phyloP scores from a whole-genome alignment of 208 protist genomes.

The Trypanosoma caninum region DNA sequence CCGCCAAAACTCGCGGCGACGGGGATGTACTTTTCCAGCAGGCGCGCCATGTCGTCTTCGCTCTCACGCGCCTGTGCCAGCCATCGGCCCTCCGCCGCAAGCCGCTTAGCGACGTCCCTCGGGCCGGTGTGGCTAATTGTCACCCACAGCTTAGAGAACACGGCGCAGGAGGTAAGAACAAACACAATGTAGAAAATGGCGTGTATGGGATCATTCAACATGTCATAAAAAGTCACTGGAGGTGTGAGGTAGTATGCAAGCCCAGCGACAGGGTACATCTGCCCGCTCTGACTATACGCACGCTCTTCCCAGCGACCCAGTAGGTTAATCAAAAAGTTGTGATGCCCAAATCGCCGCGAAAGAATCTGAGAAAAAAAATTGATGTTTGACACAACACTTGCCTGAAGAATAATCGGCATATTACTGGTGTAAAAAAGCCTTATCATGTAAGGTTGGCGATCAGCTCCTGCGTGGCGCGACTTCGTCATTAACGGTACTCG shows the following conservation, averaged over 20 bases:
- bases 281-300: constrained; percentile 58
- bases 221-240: constrained; percentile 93
- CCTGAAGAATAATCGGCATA: constrained; percentile 99
- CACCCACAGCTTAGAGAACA: constrained; percentile 99
- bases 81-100: constrained; percentile 95
- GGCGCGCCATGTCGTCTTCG: constrained; percentile 83
- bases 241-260: constrained; percentile 99
- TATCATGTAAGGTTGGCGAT: constrained; percentile 97
- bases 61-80: constrained; percentile 88
- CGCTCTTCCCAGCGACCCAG: constrained; percentile 96
- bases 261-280: constrained; percentile 95
- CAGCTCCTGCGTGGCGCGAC: constrained; percentile 65
- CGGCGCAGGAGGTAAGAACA: constrained; percentile 96
- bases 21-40: constrained; percentile 97
- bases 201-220: constrained; percentile 98
- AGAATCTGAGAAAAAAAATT: constrained; percentile 99
- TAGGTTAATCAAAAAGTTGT: constrained; percentile 98
- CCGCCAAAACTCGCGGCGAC: constrained; percentile 99
- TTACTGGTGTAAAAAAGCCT: constrained; percentile 99
- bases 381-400: constrained; percentile 98
- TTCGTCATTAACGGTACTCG: constrained; percentile 95
- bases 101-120: constrained; percentile 97
- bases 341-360: constrained; percentile 95
- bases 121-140: constrained; percentile 96
- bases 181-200: constrained; percentile 98